Percentiles rank a stretch among this genome's conserved stretches.
Conservation (phyloP, 306 rosid genomes). For the Trichosanthes cucumerina region DNA sequence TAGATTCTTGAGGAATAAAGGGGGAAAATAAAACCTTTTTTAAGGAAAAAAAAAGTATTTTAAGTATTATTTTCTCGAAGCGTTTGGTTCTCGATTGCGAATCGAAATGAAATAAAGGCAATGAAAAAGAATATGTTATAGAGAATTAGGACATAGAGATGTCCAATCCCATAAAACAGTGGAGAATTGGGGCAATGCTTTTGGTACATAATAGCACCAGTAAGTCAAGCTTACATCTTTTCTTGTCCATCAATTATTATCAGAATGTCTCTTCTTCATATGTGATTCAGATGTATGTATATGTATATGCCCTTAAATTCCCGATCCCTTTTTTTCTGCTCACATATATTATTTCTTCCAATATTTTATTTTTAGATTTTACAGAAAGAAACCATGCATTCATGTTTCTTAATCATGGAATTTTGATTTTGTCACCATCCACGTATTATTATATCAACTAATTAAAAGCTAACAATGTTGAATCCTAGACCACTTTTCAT, state of each 20-base stretch:
- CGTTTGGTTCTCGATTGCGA: not conserved
- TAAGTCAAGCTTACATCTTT: conserved; percentile 3
- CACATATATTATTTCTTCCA: not conserved
- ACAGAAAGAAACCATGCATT: not conserved
- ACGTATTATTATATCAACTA: not conserved
- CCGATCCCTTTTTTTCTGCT: not conserved
- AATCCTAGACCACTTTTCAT: not conserved
- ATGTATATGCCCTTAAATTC: not conserved
- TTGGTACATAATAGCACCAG: conserved; percentile 5
- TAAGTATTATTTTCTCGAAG: not conserved
- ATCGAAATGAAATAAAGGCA: not conserved
- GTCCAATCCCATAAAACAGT: not conserved
- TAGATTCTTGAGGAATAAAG: not conserved
- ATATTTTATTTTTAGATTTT: not conserved
- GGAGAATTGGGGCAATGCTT: conserved; percentile 1
- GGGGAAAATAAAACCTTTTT: not conserved
- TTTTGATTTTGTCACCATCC: no score
- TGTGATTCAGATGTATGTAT: not conserved
- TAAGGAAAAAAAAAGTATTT: no score
- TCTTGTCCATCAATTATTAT: conserved; percentile 4
- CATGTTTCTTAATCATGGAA: not conserved
- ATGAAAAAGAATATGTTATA: not conserved
- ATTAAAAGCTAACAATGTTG: not conserved
- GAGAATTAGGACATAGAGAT: conserved; percentile 1
- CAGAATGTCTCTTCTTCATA: not conserved